Base-by-base conservation (phyloP, 2,329 filamentous ascomycete genomes). In the Metarhizium sp. region DNA sequence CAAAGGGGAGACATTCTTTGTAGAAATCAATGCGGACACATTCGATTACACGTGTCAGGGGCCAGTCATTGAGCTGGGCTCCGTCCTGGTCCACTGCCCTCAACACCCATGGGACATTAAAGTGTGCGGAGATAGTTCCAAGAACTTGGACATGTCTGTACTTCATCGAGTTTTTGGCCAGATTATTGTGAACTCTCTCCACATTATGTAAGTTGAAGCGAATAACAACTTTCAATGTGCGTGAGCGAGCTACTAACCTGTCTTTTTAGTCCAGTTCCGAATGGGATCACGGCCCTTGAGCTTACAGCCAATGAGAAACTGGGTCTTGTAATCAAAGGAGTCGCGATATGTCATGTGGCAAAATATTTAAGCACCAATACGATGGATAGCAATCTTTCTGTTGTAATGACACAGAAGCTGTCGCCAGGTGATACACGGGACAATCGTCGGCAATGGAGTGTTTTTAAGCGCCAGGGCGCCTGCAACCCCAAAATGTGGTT, bases 101-200 rank as follows among this genome's bases (percentile, higher is more conserved):
- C 57, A 56, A 5, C 60, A 63, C 10, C 63, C 67, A 1, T 71
- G 69, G 69, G 69, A 70, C 50, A 55, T 71, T 32, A 63, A 67
- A 16, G 52, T 69, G 14, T 57, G 55, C n/a, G 54, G 61, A 10
- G 60, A 55, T 5, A 61, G 58, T 6, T 56, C 57, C 1, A 50
- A 46, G 14, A 50, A 57, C 16, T 55, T 59, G 42, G 40, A 55
- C 4, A 48, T 53, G 11, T 60, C 63, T 4, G 30, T 55, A 6
- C 54, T 36, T 4, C 60, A 67, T 29, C 52, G 43, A 40, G 20
- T 18, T 4, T 64, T 66, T 50, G 61, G 62, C 14, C 18, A 58
- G 14, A 55, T 51, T 1, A 46, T 69, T 6, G 58, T 66, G 2
- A 53, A 56, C 6, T 63, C 64, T 6, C 50, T 68, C 32, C 54